A percentile compares a stretch with the other conserved stretches of the same genome.
Evolutionary conservation across 1,284 basidiomycete genomes (phyloP).

Genomic region (Naganishia sp.): DNA sequence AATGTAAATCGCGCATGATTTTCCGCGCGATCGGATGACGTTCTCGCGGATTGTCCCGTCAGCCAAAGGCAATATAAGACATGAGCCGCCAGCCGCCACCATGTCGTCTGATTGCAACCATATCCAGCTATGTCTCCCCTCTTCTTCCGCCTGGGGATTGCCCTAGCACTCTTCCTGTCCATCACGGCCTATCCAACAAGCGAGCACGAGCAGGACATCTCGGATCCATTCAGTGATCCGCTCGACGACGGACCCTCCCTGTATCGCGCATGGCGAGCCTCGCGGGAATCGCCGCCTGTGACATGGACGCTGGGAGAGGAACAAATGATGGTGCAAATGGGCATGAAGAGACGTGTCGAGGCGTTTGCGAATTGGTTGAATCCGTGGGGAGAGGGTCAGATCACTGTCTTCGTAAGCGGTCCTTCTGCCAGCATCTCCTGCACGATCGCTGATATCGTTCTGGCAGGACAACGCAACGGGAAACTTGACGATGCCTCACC

Average conservation of each 20-base stretch:
- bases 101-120: too few relatives aligned
- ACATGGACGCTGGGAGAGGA: neutral
- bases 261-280: slow-evolving; percentile 4
- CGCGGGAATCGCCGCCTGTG: neutral
- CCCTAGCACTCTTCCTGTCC: neutral
- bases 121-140: neutral
- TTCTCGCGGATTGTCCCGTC: neutral
- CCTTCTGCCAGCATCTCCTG: neutral
- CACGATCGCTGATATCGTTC: neutral
- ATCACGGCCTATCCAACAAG: neutral
- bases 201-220: slow-evolving; percentile 1
- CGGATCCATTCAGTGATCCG: slow-evolving; percentile 9
- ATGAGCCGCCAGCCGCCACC: neutral
- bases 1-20: too few relatives aligned
- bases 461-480: slow-evolving; percentile 19
- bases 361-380: slow-evolving; percentile 43
- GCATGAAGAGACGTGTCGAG: slow-evolving; percentile 13
- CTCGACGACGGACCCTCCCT: neutral
- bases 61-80: neutral
- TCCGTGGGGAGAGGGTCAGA: slow-evolving; percentile 46
- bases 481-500: slow-evolving; percentile 50
- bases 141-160: neutral
- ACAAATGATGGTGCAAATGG: slow-evolving; percentile 5
- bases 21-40: too few relatives aligned
- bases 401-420: slow-evolving; percentile 42